Percentiles rank a stretch among this genome's conserved stretches.
Evolutionary conservation across 164 flowering plant genomes (phyloP).

Genomic region (Stephania cephalantha): DNA sequence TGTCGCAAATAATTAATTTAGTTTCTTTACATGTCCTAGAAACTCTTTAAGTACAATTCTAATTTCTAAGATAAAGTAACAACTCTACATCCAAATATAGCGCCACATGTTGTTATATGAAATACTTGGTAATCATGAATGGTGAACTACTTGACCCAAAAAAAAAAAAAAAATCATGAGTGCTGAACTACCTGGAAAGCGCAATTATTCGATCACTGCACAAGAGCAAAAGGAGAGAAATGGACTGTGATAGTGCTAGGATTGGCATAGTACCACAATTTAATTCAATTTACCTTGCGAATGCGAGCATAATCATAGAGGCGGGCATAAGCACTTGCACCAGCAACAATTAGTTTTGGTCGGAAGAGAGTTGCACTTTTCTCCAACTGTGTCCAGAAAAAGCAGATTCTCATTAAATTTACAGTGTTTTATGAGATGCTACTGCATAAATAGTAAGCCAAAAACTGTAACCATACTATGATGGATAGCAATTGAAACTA

Average conservation of each 20-base stretch:
- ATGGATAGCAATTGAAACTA: background rate
- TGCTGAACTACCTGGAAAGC: background rate
- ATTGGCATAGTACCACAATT: background rate
- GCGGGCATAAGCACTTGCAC: conserved; percentile 99
- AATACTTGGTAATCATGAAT: background rate
- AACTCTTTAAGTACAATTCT: background rate
- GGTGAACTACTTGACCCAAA: background rate
- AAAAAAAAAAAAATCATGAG: background rate
- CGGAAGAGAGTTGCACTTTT: conserved; percentile 86
- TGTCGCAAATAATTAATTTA: background rate
- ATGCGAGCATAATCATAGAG: conserved; percentile 85
- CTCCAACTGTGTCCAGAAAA: conserved; percentile 56
- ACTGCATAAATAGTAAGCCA: background rate
- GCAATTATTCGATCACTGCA: background rate
- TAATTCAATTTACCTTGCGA: conserved; percentile 59
- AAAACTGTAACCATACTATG: background rate
- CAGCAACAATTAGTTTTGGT: conserved; percentile 93
- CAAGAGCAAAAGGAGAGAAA: background rate
- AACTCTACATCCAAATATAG: background rate
- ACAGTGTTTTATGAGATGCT: background rate
- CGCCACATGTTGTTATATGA: background rate
- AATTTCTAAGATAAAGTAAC: background rate
- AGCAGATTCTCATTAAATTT: background rate
- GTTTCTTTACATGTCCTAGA: background rate
- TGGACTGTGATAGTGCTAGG: background rate